These are phyloP conservation scores for Stemphylium lycopersici DNA, from an alignment of 2,329 filamentous ascomycete species.

Conservation along the genomic window DNA sequence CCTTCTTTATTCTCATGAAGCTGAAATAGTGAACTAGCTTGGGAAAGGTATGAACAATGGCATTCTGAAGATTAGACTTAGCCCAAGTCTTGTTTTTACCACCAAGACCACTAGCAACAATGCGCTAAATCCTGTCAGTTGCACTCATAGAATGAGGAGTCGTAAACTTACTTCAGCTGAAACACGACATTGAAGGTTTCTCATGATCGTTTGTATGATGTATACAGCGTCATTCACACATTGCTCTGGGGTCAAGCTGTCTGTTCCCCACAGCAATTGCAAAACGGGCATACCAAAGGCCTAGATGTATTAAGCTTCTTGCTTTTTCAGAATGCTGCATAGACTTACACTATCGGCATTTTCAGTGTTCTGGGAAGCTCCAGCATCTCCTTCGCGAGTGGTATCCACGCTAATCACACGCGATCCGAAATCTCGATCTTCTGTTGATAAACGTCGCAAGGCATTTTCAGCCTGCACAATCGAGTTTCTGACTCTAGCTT, in stretches of 20 bases:
- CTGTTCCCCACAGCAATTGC: constrained; percentile 1
- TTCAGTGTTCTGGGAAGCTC: background rate
- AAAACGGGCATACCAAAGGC: background rate
- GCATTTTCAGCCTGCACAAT: background rate
- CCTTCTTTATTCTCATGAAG: background rate
- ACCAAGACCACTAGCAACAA: background rate
- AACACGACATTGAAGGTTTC: background rate
- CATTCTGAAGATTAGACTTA: background rate
- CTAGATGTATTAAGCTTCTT: background rate
- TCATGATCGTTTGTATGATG: constrained; percentile 3
- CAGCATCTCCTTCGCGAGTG: background rate
- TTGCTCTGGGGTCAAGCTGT: background rate
- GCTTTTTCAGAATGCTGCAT: background rate
- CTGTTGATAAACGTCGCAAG: constrained; percentile 4
- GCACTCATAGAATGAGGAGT: background rate
- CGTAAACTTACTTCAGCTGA: background rate
- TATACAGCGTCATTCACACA: background rate
- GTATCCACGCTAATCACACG: background rate
- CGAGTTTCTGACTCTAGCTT: background rate
- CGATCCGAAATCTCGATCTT: background rate
- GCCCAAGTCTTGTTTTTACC: background rate
- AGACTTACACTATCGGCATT: background rate
- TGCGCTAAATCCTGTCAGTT: background rate
- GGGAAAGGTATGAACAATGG: background rate
- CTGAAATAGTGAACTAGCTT: background rate